Conservation (phyloP, 129 eudicot species). For the Lactuca sativa region DNA sequence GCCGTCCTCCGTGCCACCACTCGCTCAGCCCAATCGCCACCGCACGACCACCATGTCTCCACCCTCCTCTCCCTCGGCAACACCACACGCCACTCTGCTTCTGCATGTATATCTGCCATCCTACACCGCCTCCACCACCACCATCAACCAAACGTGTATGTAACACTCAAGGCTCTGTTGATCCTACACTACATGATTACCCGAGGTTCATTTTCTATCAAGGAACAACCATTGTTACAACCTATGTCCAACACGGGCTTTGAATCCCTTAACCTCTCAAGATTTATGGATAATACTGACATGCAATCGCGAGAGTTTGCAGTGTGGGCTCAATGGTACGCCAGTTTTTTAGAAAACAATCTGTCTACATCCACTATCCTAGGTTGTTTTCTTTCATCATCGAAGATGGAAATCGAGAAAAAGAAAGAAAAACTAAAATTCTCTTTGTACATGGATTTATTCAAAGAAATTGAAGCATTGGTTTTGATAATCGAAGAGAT, state of each 20-base stretch:
- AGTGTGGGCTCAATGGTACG: constrained; percentile 75
- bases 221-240: constrained; percentile 30
- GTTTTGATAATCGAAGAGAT: constrained; percentile 54
- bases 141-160: constrained; percentile 42
- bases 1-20: constrained; percentile 69
- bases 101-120: constrained; percentile 42
- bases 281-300: constrained; percentile 38
- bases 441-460: constrained; percentile 38
- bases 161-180: constrained; percentile 63
- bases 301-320: constrained; percentile 48
- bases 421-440: constrained; percentile 18
- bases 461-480: constrained; percentile 39
- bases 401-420: neutral
- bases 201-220: constrained; percentile 37
- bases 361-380: constrained; percentile 34
- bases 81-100: constrained; percentile 42
- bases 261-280: constrained; percentile 45
- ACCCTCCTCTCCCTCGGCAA: constrained; percentile 44
- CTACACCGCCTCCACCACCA: constrained; percentile 58
- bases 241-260: constrained; percentile 18
- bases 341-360: constrained; percentile 41
- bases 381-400: constrained; percentile 13
- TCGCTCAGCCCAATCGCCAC: constrained; percentile 37
- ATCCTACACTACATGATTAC: constrained; percentile 51
- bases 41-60: constrained; percentile 46